Percentiles rank a stretch among this genome's conserved stretches.
These are phyloP conservation scores for Fusarium fujikuroi DNA, from an alignment of 2,329 filamentous ascomycete genomes.

Conservation along the genomic window DNA sequence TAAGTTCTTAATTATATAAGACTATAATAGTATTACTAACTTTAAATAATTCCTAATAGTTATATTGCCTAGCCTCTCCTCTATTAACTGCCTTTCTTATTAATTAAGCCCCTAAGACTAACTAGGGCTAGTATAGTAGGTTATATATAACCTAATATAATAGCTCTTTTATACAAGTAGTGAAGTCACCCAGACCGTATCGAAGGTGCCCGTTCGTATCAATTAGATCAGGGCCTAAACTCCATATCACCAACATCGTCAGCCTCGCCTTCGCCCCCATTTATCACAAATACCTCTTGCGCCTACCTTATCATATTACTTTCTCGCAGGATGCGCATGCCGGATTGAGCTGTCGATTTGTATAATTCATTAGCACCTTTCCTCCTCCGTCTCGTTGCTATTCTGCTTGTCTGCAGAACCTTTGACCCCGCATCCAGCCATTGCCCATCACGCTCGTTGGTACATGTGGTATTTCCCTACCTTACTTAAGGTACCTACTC, in stretches of 20 bases:
- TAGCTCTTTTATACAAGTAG: too few relatives aligned
- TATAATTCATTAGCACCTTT: conserved; percentile 32
- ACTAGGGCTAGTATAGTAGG: too few relatives aligned
- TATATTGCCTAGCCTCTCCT: too few relatives aligned
- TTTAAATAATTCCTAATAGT: too few relatives aligned
- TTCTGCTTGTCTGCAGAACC: conserved; percentile 14
- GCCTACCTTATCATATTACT: neutral
- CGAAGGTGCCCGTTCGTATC: too few relatives aligned
- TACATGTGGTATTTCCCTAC: conserved; percentile 17
- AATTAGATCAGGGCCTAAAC: neutral
- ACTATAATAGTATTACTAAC: too few relatives aligned
- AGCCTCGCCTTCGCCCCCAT: conserved; percentile 14
- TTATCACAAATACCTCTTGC: conserved; percentile 7
- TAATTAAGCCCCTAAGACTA: too few relatives aligned
- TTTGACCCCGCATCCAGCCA: conserved; percentile 39
- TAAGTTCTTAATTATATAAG: too few relatives aligned
- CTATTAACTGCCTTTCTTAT: too few relatives aligned
- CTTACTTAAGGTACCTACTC: neutral
- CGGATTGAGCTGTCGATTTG: conserved; percentile 17
- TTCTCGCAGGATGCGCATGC: neutral
- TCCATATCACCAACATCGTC: conserved; percentile 27
- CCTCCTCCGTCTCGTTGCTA: conserved; percentile 20
- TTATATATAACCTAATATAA: too few relatives aligned
- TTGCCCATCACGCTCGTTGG: conserved; percentile 18
- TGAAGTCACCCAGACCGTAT: too few relatives aligned